A percentile compares a stretch with the other conserved stretches of the same genome.
These are phyloP conservation scores for Paramecium bursaria DNA, from an alignment of 73 alveolate genomes.

Conservation along the genomic window DNA sequence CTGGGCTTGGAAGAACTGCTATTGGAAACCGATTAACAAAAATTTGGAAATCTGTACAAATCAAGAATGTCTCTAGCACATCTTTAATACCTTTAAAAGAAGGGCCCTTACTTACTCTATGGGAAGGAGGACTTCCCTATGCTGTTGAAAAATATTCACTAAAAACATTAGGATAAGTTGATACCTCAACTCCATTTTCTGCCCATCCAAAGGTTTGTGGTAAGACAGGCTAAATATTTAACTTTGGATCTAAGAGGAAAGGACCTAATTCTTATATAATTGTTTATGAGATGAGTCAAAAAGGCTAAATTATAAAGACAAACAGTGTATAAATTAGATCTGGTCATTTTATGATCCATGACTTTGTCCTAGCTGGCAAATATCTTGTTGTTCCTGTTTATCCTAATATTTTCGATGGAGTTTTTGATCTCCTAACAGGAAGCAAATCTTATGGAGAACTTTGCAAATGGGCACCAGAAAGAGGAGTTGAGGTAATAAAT, in stretches of 20 bases:
- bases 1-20: constrained; percentile 32
- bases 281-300: constrained; percentile 47
- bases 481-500: constrained; percentile 14
- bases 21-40: constrained; percentile 38
- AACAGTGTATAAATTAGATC: background rate
- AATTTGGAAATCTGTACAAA: constrained; percentile 8
- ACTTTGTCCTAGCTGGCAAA: constrained; percentile 49
- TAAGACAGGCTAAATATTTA: constrained; percentile 21
- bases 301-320: constrained; percentile 11
- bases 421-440: background rate
- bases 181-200: constrained; percentile 11
- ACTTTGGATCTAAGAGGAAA: constrained; percentile 43
- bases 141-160: background rate
- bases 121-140: constrained; percentile 61
- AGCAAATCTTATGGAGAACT: background rate
- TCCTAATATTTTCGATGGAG: background rate
- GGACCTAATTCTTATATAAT: constrained; percentile 10
- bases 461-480: background rate
- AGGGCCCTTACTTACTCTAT: constrained; percentile 25
- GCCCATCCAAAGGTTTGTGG: constrained; percentile 53
- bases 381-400: constrained; percentile 17
- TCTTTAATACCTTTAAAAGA: constrained; percentile 35
- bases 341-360: constrained; percentile 47
- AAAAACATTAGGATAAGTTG: background rate
- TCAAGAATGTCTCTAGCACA: constrained; percentile 39